These are phyloP conservation scores for Nakataea oryzae DNA, from an alignment of 2,329 filamentous ascomycete species.

Conservation along the genomic window DNA sequence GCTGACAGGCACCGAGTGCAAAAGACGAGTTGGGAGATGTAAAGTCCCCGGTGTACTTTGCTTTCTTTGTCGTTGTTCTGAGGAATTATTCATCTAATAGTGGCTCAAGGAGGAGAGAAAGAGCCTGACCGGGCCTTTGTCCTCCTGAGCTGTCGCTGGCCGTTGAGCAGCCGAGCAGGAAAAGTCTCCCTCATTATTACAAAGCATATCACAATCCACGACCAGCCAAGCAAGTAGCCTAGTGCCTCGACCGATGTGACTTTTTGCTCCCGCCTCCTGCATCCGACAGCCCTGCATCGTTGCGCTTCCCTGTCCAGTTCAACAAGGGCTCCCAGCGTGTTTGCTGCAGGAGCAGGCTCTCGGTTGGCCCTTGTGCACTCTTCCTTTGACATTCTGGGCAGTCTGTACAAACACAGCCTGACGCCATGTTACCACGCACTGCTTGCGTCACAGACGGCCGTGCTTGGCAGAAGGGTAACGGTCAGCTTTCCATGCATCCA, in stretches of 20 bases:
- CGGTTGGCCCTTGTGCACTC: too few relatives aligned
- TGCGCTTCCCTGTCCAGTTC: too few relatives aligned
- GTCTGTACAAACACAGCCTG: neutral
- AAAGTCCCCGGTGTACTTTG: neutral
- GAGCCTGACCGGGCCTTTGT: neutral
- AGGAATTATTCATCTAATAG: neutral
- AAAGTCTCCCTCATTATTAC: neutral
- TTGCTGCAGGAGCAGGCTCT: too few relatives aligned
- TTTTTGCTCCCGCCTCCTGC: too few relatives aligned
- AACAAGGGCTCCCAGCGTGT: too few relatives aligned
- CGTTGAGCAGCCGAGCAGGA: neutral
- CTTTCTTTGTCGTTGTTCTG: neutral
- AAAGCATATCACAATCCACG: neutral
- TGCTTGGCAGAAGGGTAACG: neutral
- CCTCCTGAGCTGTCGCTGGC: neutral
- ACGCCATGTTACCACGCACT: neutral
- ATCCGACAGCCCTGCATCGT: neutral
- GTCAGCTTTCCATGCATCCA: too few relatives aligned
- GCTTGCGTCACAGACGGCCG: neutral
- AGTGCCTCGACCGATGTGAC: too few relatives aligned
- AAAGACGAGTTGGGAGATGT: neutral
- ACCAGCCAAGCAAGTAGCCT: too few relatives aligned
- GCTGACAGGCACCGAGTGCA: neutral
- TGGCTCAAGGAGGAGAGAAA: neutral
- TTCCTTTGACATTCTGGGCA: too few relatives aligned